phyloP scores from a whole-genome alignment of 805 yeast species.

The Candida broadrunensis region DNA sequence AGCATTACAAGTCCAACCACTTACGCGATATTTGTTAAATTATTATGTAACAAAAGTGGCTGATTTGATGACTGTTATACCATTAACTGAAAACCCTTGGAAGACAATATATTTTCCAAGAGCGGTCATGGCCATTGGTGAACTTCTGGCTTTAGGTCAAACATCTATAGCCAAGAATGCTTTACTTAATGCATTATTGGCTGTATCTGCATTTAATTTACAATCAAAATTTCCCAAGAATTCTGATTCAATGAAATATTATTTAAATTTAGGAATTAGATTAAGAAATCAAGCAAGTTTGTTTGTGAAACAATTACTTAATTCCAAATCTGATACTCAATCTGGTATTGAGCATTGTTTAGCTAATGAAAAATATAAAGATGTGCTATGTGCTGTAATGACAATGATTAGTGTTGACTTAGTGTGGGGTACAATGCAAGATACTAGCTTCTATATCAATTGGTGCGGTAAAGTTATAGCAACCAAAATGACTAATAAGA shows the following conservation, averaged over 20 bases:
- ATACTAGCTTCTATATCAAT: slow-evolving; percentile 70
- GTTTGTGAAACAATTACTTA: slow-evolving; percentile 57
- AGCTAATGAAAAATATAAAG: slow-evolving; percentile 69
- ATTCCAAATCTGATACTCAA: slow-evolving; percentile 27
- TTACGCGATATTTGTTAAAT: slow-evolving; percentile 67
- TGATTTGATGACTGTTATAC: slow-evolving; percentile 71
- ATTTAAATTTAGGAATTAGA: slow-evolving; percentile 68
- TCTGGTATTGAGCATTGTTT: slow-evolving; percentile 44
- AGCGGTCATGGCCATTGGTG: slow-evolving; percentile 80
- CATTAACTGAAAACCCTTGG: slow-evolving; percentile 81
- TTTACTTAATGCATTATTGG: slow-evolving; percentile 70
- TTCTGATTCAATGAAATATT: slow-evolving; percentile 64
- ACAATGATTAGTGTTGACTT: slow-evolving; percentile 87
- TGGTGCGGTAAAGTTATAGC: slow-evolving; percentile 75
- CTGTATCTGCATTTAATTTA: slow-evolving; percentile 78
- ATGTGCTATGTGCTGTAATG: slow-evolving; percentile 75
- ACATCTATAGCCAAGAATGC: slow-evolving; percentile 79
- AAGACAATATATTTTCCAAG: slow-evolving; percentile 81
- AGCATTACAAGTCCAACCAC: slow-evolving; percentile 63
- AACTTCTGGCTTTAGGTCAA: slow-evolving; percentile 66
- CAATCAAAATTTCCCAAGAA: slow-evolving; percentile 70
- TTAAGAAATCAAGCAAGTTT: slow-evolving; percentile 71
- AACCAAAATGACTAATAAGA: slow-evolving; percentile 61
- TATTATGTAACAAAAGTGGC: slow-evolving; percentile 76
- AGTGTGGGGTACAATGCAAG: slow-evolving; percentile 89